These are phyloP conservation scores for Fusarium fracticaudum DNA, from an alignment of 2,329 filamentous ascomycete species.

Conservation along the genomic window DNA sequence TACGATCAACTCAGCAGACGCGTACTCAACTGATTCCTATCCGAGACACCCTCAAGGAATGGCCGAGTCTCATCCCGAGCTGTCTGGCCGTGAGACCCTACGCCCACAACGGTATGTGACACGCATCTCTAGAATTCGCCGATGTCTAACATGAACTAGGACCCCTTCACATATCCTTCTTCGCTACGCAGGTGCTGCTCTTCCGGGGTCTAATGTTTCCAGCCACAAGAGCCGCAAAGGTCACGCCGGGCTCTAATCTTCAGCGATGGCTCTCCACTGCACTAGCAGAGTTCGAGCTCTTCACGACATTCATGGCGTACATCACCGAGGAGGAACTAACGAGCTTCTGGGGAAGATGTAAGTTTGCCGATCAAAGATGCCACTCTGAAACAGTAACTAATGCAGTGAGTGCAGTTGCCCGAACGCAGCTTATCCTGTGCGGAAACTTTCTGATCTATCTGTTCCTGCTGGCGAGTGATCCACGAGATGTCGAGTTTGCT, in stretches of 20 bases:
- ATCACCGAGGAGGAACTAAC: constrained; percentile 50
- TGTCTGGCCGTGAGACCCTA: constrained; percentile 39
- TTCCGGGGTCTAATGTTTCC: constrained; percentile 58
- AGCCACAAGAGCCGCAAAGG: constrained; percentile 53
- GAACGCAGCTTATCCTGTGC: constrained; percentile 57
- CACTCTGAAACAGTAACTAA: background rate
- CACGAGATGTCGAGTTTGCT: constrained; percentile 46
- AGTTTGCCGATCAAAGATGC: constrained; percentile 34
- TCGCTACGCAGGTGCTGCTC: constrained; percentile 53
- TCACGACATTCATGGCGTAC: constrained; percentile 51
- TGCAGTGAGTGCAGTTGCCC: constrained; percentile 34
- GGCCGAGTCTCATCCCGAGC: constrained; percentile 49
- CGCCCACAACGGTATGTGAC: constrained; percentile 31
- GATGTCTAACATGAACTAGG: constrained; percentile 34
- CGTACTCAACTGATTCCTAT: constrained; percentile 39
- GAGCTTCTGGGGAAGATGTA: constrained; percentile 57
- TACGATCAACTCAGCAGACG: constrained; percentile 24
- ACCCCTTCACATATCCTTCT: constrained; percentile 55
- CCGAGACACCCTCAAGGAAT: constrained; percentile 47
- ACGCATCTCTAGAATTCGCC: background rate
- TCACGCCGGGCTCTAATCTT: constrained; percentile 48
- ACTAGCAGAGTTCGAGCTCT: constrained; percentile 49
- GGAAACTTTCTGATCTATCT: constrained; percentile 61
- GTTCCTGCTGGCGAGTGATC: constrained; percentile 54
- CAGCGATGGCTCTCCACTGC: constrained; percentile 49